Evolutionary conservation across 163 green algal species (phyloP), one percentile per base, ranked within the genome.

Genomic region (Scenedesmus sp.): DNA sequence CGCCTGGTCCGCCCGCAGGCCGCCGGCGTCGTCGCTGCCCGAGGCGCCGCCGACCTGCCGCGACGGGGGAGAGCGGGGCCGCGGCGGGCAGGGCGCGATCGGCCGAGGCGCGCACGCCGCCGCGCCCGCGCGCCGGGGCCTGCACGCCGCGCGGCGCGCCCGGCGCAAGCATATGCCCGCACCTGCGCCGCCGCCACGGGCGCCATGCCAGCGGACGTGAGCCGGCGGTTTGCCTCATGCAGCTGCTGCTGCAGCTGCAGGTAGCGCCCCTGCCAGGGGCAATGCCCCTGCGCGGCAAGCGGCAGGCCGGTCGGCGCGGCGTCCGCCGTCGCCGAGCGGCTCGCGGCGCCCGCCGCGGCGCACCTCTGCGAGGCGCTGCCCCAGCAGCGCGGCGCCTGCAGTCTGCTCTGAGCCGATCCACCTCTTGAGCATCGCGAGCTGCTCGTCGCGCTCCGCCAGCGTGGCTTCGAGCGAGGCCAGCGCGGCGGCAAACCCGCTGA

Each of bases 361-460:
- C 22, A 71, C 66, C 47, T 63, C 48, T 24, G 33, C n/a, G 20
- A 75, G 33, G 4, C 42, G 53, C 24, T 33, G 24, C 31, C 63
- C 31, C 50, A 63, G 66, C 6, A 45, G 48, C 24, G 18, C 29
- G n/a, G 66, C 17, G 17, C 63, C 53, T 4, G 48, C 29, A 3
- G 47, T 26, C 3, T 75, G 31, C 1, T n/a, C n/a, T n/a, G n/a
- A n/a, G n/a, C 7, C 9, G 31, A 75, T 75, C 31, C 62, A 14
- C 11, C 31, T 54, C 48, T 75, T 75, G 18, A 75, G 66, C 47
- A 75, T 63, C 13, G 66, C 50, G 50, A 75, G 48, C 26, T 75
- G 66, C 28, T 64, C 48, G 9, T 63, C 48, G 31, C 63, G 62
- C 3, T 75, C 66, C 34, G 66, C 66, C 28, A 75, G 53, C 66